Conservation (phyloP, 176 grass and related monocot species). For the Lolium rigidum region DNA sequence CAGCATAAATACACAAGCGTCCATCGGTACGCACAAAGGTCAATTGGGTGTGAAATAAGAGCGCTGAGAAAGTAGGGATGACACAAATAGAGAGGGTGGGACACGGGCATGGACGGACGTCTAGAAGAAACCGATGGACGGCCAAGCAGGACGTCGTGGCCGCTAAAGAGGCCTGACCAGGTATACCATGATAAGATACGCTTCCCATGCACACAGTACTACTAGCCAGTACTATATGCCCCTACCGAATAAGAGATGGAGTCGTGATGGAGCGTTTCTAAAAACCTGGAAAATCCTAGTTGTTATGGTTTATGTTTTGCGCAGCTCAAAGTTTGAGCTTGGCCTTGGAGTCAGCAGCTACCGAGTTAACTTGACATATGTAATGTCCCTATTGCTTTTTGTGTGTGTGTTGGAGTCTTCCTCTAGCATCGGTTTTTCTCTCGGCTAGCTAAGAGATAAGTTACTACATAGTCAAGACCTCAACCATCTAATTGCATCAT, state of each 20-base stretch:
- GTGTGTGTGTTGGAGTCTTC: not conserved
- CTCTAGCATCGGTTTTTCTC: not conserved
- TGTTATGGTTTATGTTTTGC: not conserved
- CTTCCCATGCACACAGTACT: not conserved
- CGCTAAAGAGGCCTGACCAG: constrained; percentile 43
- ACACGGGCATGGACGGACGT: constrained; percentile 11
- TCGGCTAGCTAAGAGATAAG: no score
- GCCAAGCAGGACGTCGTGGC: constrained; percentile 38
- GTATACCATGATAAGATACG: constrained; percentile 22
- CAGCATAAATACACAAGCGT: constrained; percentile 25
- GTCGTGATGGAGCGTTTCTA: not conserved
- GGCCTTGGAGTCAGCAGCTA: constrained; percentile 5
- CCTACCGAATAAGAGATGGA: not conserved
- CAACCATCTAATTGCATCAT: no score
- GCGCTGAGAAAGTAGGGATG: constrained; percentile 30
- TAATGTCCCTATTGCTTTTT: constrained; percentile 15
- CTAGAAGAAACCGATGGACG: not conserved
- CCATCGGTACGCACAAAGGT: not conserved
- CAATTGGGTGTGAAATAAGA: not conserved
- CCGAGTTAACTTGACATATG: not conserved
- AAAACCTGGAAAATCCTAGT: no score
- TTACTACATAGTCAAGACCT: no score
- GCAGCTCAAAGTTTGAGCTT: constrained; percentile 20
- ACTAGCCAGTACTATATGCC: constrained; percentile 7
- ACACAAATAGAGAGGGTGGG: not conserved